These are phyloP conservation scores for Eucalyptus tenuipes DNA, from an alignment of 345 rosid species.

Conservation along the genomic window DNA sequence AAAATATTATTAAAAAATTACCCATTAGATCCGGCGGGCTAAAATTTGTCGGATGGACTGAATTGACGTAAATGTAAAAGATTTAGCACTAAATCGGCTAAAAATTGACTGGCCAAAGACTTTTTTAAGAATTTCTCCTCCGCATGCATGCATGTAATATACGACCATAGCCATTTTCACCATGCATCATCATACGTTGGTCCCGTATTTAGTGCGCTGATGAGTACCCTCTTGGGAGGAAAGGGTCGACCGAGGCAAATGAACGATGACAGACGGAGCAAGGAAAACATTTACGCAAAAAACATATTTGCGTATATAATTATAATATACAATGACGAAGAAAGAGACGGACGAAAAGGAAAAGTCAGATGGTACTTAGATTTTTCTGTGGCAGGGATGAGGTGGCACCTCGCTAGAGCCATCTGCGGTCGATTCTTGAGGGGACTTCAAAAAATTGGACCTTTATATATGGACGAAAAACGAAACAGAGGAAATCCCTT, in stretches of 20 bases:
- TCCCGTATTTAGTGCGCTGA: neutral
- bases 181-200: neutral
- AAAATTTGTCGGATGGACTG: too few relatives aligned
- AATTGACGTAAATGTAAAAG: rapidly evolving
- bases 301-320: neutral
- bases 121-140: too few relatives aligned
- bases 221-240: neutral
- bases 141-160: neutral
- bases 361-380: neutral
- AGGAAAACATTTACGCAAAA: neutral
- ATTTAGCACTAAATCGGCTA: rapidly evolving
- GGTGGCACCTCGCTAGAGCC: neutral
- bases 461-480: neutral
- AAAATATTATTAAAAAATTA: too few relatives aligned
- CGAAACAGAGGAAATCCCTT: neutral
- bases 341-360: neutral
- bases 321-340: neutral
- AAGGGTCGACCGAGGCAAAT: neutral
- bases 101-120: too few relatives aligned
- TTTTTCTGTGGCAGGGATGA: neutral
- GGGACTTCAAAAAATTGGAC: neutral
- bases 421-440: neutral
- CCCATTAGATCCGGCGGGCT: too few relatives aligned
- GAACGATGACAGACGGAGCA: neutral
- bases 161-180: neutral